Evolutionary conservation across 208 protist genomes (phyloP).

Genomic region (Acanthamoeba divionensis): DNA sequence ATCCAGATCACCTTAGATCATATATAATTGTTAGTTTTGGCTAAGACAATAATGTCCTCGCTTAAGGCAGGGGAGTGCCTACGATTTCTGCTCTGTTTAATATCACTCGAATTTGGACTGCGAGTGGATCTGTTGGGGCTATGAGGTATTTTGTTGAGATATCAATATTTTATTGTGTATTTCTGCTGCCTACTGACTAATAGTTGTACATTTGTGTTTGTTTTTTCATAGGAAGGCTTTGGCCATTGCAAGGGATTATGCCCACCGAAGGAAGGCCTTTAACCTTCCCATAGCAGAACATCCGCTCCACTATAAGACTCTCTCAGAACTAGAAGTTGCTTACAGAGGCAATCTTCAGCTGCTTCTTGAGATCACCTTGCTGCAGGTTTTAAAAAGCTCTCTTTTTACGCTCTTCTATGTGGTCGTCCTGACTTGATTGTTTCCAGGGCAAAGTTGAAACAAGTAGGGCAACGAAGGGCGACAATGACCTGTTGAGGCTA

Average conservation of each 20-base stretch:
- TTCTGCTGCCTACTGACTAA: background rate
- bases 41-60: too few species aligned
- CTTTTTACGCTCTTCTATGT: background rate
- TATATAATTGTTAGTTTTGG: too few species aligned
- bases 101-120: slow-evolving; percentile 53
- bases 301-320: slow-evolving; percentile 49
- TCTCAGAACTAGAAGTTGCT: slow-evolving; percentile 38
- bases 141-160: background rate
- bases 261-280: slow-evolving; percentile 39
- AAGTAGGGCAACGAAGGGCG: background rate
- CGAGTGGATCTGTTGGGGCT: background rate
- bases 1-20: background rate
- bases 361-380: background rate
- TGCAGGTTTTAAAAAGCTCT: background rate
- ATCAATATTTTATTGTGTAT: background rate
- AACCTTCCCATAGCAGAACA: slow-evolving; percentile 26
- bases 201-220: background rate
- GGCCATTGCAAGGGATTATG: slow-evolving; percentile 55
- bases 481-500: slow-evolving; percentile 58
- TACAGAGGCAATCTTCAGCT: slow-evolving; percentile 43
- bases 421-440: background rate
- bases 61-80: slow-evolving; percentile 21
- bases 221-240: background rate
- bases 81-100: slow-evolving; percentile 53
- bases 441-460: slow-evolving; percentile 51